Evolutionary conservation across 768 basidiomycete genomes (phyloP).

Genomic region (Gelatoporia subvermispora): DNA sequence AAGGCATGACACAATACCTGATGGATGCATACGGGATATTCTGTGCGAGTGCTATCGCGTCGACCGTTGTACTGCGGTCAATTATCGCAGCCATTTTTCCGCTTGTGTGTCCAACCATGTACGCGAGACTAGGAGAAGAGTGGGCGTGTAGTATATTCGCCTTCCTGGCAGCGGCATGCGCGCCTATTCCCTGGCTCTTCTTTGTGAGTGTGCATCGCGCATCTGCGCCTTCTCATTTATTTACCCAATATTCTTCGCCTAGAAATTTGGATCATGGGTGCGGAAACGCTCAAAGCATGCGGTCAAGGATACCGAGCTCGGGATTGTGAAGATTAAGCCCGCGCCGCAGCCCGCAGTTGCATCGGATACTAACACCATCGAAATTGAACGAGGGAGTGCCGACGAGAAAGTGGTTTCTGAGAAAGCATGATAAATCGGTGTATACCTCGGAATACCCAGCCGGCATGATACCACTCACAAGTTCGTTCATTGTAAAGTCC

Average conservation of each 20-base stretch:
- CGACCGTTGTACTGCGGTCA: conserved; percentile 63
- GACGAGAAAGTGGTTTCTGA: background rate
- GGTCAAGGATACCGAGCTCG: background rate
- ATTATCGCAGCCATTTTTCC: conserved; percentile 62
- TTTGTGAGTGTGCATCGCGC: conserved; percentile 35
- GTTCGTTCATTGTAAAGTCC: too few relatives aligned
- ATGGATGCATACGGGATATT: conserved; percentile 68
- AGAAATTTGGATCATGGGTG: conserved; percentile 14
- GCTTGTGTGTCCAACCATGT: conserved; percentile 50
- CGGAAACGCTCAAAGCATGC: conserved; percentile 4
- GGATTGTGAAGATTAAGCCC: too few relatives aligned
- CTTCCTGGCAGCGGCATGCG: conserved; percentile 43
- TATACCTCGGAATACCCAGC: too few relatives aligned
- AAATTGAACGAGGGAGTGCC: background rate
- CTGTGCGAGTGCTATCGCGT: conserved; percentile 63
- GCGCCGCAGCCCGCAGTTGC: too few relatives aligned
- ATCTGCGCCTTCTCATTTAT: background rate
- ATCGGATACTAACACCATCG: too few relatives aligned
- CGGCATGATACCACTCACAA: too few relatives aligned
- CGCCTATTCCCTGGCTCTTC: conserved; percentile 53
- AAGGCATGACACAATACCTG: conserved; percentile 62
- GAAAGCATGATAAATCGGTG: background rate
- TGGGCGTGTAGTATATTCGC: conserved; percentile 56
- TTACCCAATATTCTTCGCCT: background rate
- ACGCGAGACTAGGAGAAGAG: conserved; percentile 44